Percentiles rank a stretch among this genome's conserved stretches.
These are phyloP conservation scores for Zymoseptoria pseudotritici DNA, from an alignment of 2,329 filamentous ascomycete species.

Conservation along the genomic window DNA sequence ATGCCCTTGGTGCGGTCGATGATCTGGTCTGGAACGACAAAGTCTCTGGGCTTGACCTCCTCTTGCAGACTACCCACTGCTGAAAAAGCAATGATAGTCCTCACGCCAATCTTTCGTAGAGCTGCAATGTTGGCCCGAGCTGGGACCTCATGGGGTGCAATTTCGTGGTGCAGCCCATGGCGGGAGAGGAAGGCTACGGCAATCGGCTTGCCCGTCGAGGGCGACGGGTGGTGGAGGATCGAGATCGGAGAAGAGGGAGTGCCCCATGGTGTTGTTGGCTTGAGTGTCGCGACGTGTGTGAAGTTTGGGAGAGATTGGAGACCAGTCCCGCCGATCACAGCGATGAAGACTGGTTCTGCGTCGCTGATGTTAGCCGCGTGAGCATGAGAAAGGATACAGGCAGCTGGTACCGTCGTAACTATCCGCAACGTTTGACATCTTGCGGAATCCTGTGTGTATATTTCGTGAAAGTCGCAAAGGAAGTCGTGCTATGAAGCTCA, in stretches of 20 bases:
- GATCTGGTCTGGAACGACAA: slow-evolving; percentile 90
- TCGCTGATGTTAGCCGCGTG: background rate
- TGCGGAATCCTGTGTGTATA: slow-evolving; percentile 29
- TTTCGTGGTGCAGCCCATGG: slow-evolving; percentile 81
- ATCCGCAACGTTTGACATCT: slow-evolving; percentile 30
- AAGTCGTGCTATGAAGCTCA: background rate
- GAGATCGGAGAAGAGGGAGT: slow-evolving; percentile 67
- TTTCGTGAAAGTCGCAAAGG: slow-evolving; percentile 1
- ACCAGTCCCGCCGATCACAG: slow-evolving; percentile 66
- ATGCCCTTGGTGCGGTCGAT: slow-evolving; percentile 97
- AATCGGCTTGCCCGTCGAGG: slow-evolving; percentile 53
- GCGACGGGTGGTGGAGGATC: slow-evolving; percentile 78
- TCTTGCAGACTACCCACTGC: slow-evolving; percentile 90
- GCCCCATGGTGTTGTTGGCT: slow-evolving; percentile 81
- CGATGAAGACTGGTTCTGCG: slow-evolving; percentile 43
- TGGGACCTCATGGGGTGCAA: slow-evolving; percentile 91
- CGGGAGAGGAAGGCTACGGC: slow-evolving; percentile 86
- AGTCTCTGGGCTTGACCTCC: slow-evolving; percentile 90
- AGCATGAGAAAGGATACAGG: background rate
- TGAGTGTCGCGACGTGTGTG: slow-evolving; percentile 71
- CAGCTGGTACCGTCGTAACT: slow-evolving; percentile 24
- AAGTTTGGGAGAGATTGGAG: slow-evolving; percentile 82
- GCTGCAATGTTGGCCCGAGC: slow-evolving; percentile 95
- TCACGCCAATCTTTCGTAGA: slow-evolving; percentile 80
- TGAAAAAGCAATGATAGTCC: slow-evolving; percentile 87